phyloP scores from a whole-genome alignment of 805 yeast species.

The Saturnispora ahearnii region DNA sequence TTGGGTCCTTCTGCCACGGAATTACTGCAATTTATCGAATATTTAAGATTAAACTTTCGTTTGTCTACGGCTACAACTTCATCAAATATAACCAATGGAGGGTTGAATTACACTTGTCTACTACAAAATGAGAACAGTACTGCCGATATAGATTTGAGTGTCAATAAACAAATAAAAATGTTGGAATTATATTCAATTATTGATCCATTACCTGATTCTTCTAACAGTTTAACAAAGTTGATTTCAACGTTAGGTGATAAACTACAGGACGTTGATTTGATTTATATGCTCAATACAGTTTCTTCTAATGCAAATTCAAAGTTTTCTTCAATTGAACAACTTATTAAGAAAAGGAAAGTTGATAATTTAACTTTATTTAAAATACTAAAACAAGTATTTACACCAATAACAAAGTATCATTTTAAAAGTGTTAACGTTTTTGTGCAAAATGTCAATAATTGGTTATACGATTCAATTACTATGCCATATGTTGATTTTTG shows the following conservation, averaged over 20 bases:
- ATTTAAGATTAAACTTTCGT: not conserved
- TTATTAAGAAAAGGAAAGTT: not conserved
- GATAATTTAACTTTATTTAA: not conserved
- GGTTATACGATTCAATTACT: slow-evolving; percentile 15
- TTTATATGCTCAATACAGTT: not conserved
- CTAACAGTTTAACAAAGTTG: not conserved
- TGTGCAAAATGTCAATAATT: slow-evolving; percentile 7
- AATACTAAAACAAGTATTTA: not conserved
- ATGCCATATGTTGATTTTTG: slow-evolving; percentile 18
- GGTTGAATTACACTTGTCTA: slow-evolving; percentile 7
- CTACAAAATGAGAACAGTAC: not conserved
- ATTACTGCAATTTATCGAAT: not conserved
- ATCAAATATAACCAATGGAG: not conserved
- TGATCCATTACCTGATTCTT: not conserved
- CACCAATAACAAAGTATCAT: not conserved
- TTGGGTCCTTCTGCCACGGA: not conserved
- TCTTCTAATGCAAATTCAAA: not conserved
- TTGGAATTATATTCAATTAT: slow-evolving; percentile 9
- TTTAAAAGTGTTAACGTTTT: slow-evolving; percentile 9
- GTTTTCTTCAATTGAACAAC: not conserved
- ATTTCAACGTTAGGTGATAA: not conserved
- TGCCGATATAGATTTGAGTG: not conserved
- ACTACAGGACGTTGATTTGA: not conserved
- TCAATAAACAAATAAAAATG: not conserved
- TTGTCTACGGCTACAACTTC: not conserved